A percentile compares a stretch with the other conserved stretches of the same genome.
Evolutionary conservation across 2,329 filamentous ascomycete species (phyloP).

Genomic region (Fusarium sp.): DNA sequence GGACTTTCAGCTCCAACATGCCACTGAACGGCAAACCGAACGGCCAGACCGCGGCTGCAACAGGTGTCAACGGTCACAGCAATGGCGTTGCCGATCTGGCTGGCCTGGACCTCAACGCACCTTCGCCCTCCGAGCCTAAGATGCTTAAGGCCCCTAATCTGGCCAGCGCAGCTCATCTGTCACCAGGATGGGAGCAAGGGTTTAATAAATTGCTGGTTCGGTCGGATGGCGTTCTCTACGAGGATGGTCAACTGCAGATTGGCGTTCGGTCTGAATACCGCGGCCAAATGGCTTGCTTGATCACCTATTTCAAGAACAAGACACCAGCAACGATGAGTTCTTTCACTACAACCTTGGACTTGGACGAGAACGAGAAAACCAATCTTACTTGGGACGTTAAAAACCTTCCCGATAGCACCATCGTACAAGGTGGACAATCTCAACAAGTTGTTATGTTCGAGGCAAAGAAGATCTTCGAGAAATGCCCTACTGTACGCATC

Average conservation of each 20-base stretch:
- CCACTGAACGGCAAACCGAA: slow-evolving; percentile 62
- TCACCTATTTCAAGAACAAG: slow-evolving; percentile 96
- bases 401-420: slow-evolving; percentile 83
- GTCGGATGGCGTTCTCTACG: slow-evolving; percentile 89
- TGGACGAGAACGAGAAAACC: slow-evolving; percentile 72
- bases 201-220: slow-evolving; percentile 84
- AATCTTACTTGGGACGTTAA: slow-evolving; percentile 88
- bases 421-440: slow-evolving; percentile 79
- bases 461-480: slow-evolving; percentile 80
- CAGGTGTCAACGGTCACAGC: slow-evolving; percentile 63
- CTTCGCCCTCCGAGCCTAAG: slow-evolving; percentile 67
- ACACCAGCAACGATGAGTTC: slow-evolving; percentile 85
- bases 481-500: slow-evolving; percentile 90
- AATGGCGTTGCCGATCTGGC: slow-evolving; percentile 74
- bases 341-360: slow-evolving; percentile 93
- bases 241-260: slow-evolving; percentile 93
- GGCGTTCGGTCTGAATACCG: slow-evolving; percentile 94
- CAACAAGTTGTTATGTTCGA: slow-evolving; percentile 97
- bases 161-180: slow-evolving; percentile 90
- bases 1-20: slow-evolving; percentile 78
- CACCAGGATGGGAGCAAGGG: slow-evolving; percentile 92
- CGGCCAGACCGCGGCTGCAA: slow-evolving; percentile 51
- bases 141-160: slow-evolving; percentile 79
- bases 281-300: slow-evolving; percentile 93
- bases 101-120: slow-evolving; percentile 80